These are phyloP conservation scores for Vigna mungo DNA, from an alignment of 306 rosid genomes.

Conservation along the genomic window DNA sequence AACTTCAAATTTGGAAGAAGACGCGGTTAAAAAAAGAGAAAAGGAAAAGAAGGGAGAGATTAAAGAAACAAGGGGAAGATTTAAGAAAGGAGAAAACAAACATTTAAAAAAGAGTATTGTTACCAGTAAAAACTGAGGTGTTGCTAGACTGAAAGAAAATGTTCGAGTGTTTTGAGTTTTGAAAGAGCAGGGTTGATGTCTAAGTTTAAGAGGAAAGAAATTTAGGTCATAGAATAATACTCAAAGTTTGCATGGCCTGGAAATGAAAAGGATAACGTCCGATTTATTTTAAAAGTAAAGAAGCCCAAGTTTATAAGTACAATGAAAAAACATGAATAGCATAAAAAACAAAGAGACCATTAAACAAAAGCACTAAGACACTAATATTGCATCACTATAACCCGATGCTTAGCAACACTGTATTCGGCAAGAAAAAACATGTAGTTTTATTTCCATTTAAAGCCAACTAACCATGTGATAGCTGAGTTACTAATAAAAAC, in stretches of 20 bases:
- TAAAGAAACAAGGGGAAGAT: too few relatives aligned
- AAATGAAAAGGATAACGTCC: background rate
- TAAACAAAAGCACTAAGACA: too few relatives aligned
- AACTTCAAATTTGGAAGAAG: too few relatives aligned
- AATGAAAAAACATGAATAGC: too few relatives aligned
- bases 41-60: too few relatives aligned
- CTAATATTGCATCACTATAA: too few relatives aligned
- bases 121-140: background rate
- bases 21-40: too few relatives aligned
- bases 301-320: background rate
- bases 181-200: background rate
- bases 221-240: too few relatives aligned
- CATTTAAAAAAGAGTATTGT: background rate
- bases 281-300: background rate
- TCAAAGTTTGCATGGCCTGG: background rate
- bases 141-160: background rate
- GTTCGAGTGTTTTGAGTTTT: background rate
- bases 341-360: too few relatives aligned
- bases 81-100: too few relatives aligned
- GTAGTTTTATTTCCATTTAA: constrained; percentile 16
- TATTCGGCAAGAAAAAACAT: background rate
- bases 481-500: constrained; percentile 11
- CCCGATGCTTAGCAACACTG: too few relatives aligned
- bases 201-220: background rate
- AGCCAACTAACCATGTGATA: constrained; percentile 9